phyloP scores from a whole-genome alignment of 1,284 basidiomycete genomes.

The Rhodofomes roseus region DNA sequence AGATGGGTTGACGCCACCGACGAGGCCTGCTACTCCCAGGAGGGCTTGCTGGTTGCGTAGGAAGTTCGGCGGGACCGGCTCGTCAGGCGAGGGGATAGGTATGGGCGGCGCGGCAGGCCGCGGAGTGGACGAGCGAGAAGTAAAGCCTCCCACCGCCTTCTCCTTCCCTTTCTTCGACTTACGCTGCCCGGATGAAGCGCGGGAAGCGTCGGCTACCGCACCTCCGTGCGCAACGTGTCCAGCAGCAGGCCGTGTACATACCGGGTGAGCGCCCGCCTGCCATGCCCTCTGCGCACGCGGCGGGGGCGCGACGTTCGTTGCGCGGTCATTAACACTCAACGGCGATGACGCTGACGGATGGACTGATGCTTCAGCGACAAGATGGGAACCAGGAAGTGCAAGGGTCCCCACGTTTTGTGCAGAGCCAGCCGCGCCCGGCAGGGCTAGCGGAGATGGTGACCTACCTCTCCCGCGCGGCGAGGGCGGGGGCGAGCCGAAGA shows the following conservation, averaged over 20 bases:
- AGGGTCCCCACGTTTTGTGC: slow-evolving; percentile 88
- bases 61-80: slow-evolving; percentile 62
- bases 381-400: slow-evolving; percentile 91
- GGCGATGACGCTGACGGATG: slow-evolving; percentile 63
- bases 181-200: slow-evolving; percentile 9
- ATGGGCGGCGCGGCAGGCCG: slow-evolving; percentile 49
- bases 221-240: slow-evolving; percentile 6
- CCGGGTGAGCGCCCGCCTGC: slow-evolving; percentile 2
- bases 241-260: slow-evolving; percentile 1
- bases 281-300: slow-evolving; percentile 1
- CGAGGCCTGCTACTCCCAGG: slow-evolving; percentile 65
- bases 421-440: slow-evolving; percentile 45
- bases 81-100: slow-evolving; percentile 52
- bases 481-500: slow-evolving; percentile 77
- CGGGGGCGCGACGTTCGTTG: slow-evolving; percentile 11
- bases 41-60: slow-evolving; percentile 68
- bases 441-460: slow-evolving; percentile 59
- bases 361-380: slow-evolving; percentile 77
- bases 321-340: slow-evolving; percentile 32
- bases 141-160: slow-evolving; percentile 23
- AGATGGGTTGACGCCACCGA: slow-evolving; percentile 60
- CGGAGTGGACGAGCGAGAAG: slow-evolving; percentile 22
- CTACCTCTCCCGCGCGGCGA: slow-evolving; percentile 66
- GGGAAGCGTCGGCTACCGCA: slow-evolving; percentile 12
- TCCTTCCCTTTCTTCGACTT: slow-evolving; percentile 23